Evolutionary conservation across 768 basidiomycete genomes (phyloP).

Genomic region (Rhodotorula taiwanensis): DNA sequence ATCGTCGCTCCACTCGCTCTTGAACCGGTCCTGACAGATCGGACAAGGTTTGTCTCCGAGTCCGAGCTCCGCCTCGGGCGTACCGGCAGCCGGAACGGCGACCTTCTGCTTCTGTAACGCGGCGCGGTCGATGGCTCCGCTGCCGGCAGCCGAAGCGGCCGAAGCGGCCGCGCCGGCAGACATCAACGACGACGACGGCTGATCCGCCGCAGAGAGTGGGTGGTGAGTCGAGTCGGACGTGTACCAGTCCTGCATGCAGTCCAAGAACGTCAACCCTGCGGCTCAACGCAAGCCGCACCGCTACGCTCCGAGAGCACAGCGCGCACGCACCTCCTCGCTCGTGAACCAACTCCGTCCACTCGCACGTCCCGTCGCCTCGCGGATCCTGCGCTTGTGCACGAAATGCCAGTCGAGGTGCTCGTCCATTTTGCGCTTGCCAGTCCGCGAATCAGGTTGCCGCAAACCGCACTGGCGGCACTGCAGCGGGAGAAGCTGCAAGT

Average conservation of each 20-base stretch:
- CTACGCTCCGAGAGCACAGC: neutral
- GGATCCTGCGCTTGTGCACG: constrained; percentile 66
- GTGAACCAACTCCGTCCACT: constrained; percentile 82
- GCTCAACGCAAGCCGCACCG: neutral
- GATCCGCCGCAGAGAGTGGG: neutral
- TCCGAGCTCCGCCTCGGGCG: constrained; percentile 51
- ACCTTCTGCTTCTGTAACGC: constrained; percentile 59
- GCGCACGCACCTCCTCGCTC: constrained; percentile 25
- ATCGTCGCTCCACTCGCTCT: constrained; percentile 86
- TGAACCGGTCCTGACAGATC: constrained; percentile 89
- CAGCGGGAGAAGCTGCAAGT: constrained; percentile 58
- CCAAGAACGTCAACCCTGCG: neutral
- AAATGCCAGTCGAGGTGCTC: constrained; percentile 96
- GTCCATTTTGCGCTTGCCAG: constrained; percentile 70
- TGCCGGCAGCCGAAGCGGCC: neutral
- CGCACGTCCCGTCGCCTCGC: constrained; percentile 63
- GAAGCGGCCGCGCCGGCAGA: neutral
- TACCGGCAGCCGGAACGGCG: constrained; percentile 54
- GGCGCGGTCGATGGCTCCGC: constrained; percentile 49
- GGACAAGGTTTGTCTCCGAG: constrained; percentile 68
- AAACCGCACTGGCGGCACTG: constrained; percentile 93
- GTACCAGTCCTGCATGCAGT: constrained; percentile 71
- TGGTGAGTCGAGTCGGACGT: constrained; percentile 42
- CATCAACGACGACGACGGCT: neutral
- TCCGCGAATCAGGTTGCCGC: constrained; percentile 66